These are phyloP conservation scores for Sporothrix mexicana DNA, from an alignment of 2,329 filamentous ascomycete genomes.

Conservation along the genomic window DNA sequence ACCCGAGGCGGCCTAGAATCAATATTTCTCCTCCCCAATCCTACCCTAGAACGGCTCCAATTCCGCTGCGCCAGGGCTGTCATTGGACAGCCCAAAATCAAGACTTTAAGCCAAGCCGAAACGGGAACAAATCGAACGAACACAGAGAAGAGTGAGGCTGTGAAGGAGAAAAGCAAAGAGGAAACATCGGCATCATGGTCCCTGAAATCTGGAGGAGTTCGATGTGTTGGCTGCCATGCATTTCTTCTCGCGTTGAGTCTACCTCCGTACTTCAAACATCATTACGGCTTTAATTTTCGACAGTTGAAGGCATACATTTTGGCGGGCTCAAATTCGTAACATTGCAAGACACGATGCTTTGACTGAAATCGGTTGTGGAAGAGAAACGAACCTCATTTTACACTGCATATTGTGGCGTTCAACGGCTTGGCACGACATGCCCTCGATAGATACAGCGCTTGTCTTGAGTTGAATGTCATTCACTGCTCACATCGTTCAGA, in stretches of 20 bases:
- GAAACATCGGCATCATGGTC: neutral
- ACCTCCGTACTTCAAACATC: too few relatives aligned
- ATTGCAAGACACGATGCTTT: neutral
- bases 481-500: neutral
- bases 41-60: neutral
- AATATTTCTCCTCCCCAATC: conserved; percentile 15
- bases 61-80: neutral
- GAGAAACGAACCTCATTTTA: neutral
- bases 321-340: too few relatives aligned
- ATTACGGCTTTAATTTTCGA: neutral
- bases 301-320: too few relatives aligned
- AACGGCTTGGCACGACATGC: neutral
- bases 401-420: conserved; percentile 10
- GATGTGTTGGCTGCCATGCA: neutral
- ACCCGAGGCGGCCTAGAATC: neutral
- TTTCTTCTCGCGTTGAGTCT: neutral
- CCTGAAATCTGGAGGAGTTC: neutral
- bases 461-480: neutral
- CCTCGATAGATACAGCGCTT: neutral
- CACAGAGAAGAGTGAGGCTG: too few relatives aligned
- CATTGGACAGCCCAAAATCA: neutral
- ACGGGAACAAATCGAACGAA: neutral
- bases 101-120: neutral
- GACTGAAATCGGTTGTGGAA: neutral
- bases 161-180: neutral